Evolutionary conservation across 495 filamentous ascomycete species (phyloP).

Genomic region (Penicillium dipodomyicola): DNA sequence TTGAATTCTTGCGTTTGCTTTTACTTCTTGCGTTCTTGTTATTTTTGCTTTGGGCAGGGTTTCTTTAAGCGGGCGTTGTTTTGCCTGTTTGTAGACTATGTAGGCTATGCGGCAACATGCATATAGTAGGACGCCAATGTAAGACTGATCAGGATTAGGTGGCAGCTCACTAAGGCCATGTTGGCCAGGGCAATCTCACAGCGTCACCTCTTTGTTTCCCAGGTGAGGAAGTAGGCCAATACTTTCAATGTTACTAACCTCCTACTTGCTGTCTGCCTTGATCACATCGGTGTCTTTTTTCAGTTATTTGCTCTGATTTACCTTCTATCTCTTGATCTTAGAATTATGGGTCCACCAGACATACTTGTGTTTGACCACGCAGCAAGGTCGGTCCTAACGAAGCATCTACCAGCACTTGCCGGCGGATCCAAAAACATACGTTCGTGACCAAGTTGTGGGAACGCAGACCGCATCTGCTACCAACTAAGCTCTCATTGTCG

Average conservation of each 20-base stretch:
- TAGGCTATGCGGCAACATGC: slow-evolving; percentile 1
- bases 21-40: not conserved
- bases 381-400: not conserved
- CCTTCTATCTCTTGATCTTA: slow-evolving; percentile 19
- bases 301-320: slow-evolving; percentile 32
- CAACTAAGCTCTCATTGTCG: not conserved
- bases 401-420: not conserved
- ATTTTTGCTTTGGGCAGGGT: not conserved
- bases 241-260: not conserved
- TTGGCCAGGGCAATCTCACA: not conserved
- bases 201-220: not conserved
- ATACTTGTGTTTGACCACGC: not conserved
- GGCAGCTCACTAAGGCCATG: not conserved
- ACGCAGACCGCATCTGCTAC: not conserved
- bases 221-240: not conserved
- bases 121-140: not conserved
- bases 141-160: not conserved
- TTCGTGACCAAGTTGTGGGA: not conserved
- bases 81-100: not conserved
- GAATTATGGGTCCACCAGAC: not conserved
- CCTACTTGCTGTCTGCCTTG: not conserved
- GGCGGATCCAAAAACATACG: not conserved
- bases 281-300: slow-evolving; percentile 38
- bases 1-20: not conserved
- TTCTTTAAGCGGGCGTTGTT: not conserved